These are phyloP conservation scores for Taiwanofungus camphoratus DNA, from an alignment of 1,284 basidiomycete species.

Conservation along the genomic window DNA sequence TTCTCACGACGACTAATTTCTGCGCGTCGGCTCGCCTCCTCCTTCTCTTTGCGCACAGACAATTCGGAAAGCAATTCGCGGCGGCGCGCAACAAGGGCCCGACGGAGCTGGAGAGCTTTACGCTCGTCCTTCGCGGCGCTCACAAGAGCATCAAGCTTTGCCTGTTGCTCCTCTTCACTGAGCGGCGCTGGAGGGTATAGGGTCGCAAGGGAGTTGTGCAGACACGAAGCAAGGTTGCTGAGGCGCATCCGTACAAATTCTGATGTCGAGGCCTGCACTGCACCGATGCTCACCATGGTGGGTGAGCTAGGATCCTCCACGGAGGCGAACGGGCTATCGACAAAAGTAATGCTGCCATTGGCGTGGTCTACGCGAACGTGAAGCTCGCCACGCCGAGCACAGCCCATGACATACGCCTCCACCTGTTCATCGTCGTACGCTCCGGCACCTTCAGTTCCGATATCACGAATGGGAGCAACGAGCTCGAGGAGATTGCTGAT, in stretches of 20 bases:
- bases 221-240: constrained; percentile 65
- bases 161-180: constrained; percentile 46
- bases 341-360: constrained; percentile 81
- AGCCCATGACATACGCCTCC: constrained; percentile 91
- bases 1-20: constrained; percentile 68
- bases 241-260: constrained; percentile 75
- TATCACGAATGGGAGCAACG: constrained; percentile 66
- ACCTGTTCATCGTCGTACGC: constrained; percentile 69
- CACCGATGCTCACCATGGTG: constrained; percentile 25
- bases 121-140: constrained; percentile 65
- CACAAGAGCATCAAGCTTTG: constrained; percentile 50
- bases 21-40: constrained; percentile 78
- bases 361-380: constrained; percentile 89
- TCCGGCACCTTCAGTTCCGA: constrained; percentile 41
- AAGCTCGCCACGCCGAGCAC: constrained; percentile 86
- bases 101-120: constrained; percentile 69
- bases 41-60: constrained; percentile 83
- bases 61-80: constrained; percentile 88
- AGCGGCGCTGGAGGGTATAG: constrained; percentile 41
- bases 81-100: constrained; percentile 82
- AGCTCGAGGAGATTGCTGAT: constrained; percentile 74
- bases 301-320: constrained; percentile 42
- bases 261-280: constrained; percentile 64
- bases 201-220: constrained; percentile 64
- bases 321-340: constrained; percentile 65